Conservation (phyloP, 2,329 filamentous ascomycete species). For the Fusarium caatingaense region DNA sequence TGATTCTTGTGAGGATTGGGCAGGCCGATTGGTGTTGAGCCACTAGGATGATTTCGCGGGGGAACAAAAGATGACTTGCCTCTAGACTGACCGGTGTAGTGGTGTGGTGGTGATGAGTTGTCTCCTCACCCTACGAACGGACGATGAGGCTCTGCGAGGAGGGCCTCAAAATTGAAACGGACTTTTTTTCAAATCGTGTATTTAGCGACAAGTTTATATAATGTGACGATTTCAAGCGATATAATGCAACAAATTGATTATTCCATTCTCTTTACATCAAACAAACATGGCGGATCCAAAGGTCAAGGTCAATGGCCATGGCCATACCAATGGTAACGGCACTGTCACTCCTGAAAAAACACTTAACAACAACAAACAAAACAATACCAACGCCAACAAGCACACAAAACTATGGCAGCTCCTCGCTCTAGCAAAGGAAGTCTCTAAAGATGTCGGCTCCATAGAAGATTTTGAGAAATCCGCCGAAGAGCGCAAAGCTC, state of each 20-base stretch:
- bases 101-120: slow-evolving; percentile 47
- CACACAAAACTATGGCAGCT: slow-evolving; percentile 46
- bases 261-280: slow-evolving; percentile 10
- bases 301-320: slow-evolving; percentile 40
- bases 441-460: slow-evolving; percentile 44
- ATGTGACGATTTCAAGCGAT: slow-evolving; percentile 29
- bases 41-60: slow-evolving; percentile 33
- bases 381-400: slow-evolving; percentile 14
- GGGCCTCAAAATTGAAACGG: slow-evolving; percentile 27
- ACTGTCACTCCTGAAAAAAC: slow-evolving; percentile 31
- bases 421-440: slow-evolving; percentile 44
- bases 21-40: slow-evolving; percentile 3
- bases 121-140: slow-evolving; percentile 31
- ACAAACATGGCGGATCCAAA: slow-evolving; percentile 47
- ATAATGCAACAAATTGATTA: slow-evolving; percentile 22
- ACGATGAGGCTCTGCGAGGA: slow-evolving; percentile 43
- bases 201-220: slow-evolving; percentile 40
- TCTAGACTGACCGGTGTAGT: slow-evolving; percentile 25
- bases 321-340: slow-evolving; percentile 34
- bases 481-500: slow-evolving; percentile 36
- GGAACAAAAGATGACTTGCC: slow-evolving; percentile 31
- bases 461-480: slow-evolving; percentile 45
- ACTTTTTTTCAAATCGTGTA: slow-evolving; percentile 1
- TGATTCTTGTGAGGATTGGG: slow-evolving; percentile 40
- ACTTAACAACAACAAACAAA: background rate